A percentile compares a stretch with the other conserved stretches of the same genome.
Evolutionary conservation across 805 yeast species (phyloP).

Genomic region (Candida broadrunensis): DNA sequence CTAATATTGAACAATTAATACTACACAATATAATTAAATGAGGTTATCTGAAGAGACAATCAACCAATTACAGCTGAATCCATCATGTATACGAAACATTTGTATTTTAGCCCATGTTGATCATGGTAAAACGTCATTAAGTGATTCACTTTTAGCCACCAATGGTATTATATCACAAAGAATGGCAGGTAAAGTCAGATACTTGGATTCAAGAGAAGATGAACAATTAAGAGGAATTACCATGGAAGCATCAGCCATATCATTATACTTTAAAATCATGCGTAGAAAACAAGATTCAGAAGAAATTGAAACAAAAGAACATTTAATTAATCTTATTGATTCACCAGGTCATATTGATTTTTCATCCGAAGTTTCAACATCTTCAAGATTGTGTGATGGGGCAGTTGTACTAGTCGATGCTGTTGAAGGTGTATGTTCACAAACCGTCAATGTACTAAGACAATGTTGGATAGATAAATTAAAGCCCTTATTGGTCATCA

Average conservation of each 20-base stretch:
- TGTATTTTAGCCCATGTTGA: slow-evolving; percentile 98
- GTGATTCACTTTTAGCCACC: slow-evolving; percentile 89
- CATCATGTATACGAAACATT: slow-evolving; percentile 75
- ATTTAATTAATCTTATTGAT: slow-evolving; percentile 86
- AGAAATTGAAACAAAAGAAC: slow-evolving; percentile 55
- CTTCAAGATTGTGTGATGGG: slow-evolving; percentile 94
- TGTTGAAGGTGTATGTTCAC: slow-evolving; percentile 98
- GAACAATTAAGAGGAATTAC: slow-evolving; percentile 96
- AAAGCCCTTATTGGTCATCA: slow-evolving; percentile 82
- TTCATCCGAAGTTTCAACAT: slow-evolving; percentile 93
- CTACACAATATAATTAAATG: slow-evolving; percentile 21
- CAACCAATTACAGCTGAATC: slow-evolving; percentile 63
- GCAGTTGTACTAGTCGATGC: slow-evolving; percentile 94
- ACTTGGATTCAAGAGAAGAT: slow-evolving; percentile 89
- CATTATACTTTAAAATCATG: slow-evolving; percentile 79
- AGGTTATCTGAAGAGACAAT: slow-evolving; percentile 65
- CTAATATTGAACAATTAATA: too few relatives aligned
- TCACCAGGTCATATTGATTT: slow-evolving; percentile 99
- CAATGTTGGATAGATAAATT: slow-evolving; percentile 95
- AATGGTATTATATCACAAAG: slow-evolving; percentile 95
- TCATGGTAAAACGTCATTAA: slow-evolving; percentile 94
- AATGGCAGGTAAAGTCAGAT: slow-evolving; percentile 93
- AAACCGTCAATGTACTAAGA: slow-evolving; percentile 89
- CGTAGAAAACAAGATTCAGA: slow-evolving; percentile 32
- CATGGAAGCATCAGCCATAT: slow-evolving; percentile 95